Evolutionary conservation across 306 rosid genomes (phyloP).

Genomic region (Notholithocarpus densiflorus): DNA sequence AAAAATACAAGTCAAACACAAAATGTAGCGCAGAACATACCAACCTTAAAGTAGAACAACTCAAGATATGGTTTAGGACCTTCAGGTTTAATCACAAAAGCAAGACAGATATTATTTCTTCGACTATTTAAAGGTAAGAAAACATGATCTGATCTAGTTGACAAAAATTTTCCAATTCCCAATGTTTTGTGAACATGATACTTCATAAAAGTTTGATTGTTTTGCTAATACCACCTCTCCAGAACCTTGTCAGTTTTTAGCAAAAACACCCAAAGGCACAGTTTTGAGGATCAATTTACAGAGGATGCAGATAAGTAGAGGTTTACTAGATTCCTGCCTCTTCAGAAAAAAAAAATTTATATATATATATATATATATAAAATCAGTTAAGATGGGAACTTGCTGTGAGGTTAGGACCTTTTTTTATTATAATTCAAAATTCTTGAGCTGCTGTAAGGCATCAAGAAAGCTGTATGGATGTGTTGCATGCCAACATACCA

Average conservation of each 20-base stretch:
- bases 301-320: background rate
- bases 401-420: too few relatives aligned
- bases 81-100: background rate
- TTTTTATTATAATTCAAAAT: too few relatives aligned
- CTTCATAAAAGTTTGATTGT: background rate
- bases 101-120: background rate
- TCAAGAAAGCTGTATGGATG: background rate
- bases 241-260: background rate
- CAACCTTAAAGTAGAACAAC: background rate
- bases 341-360: background rate
- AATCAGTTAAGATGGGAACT: too few relatives aligned
- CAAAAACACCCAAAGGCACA: background rate
- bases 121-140: background rate
- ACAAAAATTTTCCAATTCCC: background rate
- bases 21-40: background rate
- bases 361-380: too few relatives aligned
- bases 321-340: background rate
- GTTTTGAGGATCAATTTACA: background rate
- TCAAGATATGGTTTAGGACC: background rate
- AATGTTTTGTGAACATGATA: background rate
- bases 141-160: background rate
- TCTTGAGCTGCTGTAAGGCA: too few relatives aligned
- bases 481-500: background rate
- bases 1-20: conserved; percentile 19
- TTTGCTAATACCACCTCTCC: background rate